Evolutionary conservation across 176 grass and related monocot species (phyloP).

Genomic region (Rhynchospora pubera): DNA sequence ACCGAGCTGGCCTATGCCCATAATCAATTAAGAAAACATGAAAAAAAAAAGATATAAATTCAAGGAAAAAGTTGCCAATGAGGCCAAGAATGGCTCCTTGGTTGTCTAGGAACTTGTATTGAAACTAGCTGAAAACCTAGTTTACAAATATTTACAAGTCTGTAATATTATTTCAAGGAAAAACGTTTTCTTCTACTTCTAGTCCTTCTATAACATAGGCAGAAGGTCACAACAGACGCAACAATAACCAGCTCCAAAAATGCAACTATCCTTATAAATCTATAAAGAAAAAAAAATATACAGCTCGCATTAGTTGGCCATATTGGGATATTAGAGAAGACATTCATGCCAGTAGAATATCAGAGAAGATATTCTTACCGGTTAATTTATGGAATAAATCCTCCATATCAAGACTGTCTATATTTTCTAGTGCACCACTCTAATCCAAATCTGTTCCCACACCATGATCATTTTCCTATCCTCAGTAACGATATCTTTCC

Average conservation of each 20-base stretch:
- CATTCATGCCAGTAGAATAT: neutral
- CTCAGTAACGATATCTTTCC: conserved; percentile 30
- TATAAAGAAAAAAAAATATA: conserved; percentile 30
- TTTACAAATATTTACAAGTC: conserved; percentile 1
- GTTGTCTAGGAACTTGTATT: too few relatives aligned
- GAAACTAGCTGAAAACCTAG: neutral
- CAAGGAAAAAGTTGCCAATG: too few relatives aligned
- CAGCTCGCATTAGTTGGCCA: neutral
- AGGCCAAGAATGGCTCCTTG: too few relatives aligned
- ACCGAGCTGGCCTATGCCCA: too few relatives aligned
- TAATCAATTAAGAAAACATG: too few relatives aligned
- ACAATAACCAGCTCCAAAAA: conserved; percentile 47
- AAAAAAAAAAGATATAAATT: too few relatives aligned
- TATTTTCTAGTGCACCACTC: conserved; percentile 9
- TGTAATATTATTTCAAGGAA: conserved; percentile 51
- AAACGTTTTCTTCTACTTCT: conserved; percentile 36
- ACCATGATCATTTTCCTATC: conserved; percentile 6
- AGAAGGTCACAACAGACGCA: conserved; percentile 38
- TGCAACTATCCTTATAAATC: conserved; percentile 28
- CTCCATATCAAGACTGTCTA: conserved; percentile 38
- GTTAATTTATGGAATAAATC: conserved; percentile 57
- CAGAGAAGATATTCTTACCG: conserved; percentile 34
- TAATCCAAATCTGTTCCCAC: conserved; percentile 17
- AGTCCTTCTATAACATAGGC: conserved; percentile 33
- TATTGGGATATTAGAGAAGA: neutral